These are phyloP conservation scores for Ambrosiella beaveri DNA, from an alignment of 2,329 filamentous ascomycete genomes.

Conservation along the genomic window DNA sequence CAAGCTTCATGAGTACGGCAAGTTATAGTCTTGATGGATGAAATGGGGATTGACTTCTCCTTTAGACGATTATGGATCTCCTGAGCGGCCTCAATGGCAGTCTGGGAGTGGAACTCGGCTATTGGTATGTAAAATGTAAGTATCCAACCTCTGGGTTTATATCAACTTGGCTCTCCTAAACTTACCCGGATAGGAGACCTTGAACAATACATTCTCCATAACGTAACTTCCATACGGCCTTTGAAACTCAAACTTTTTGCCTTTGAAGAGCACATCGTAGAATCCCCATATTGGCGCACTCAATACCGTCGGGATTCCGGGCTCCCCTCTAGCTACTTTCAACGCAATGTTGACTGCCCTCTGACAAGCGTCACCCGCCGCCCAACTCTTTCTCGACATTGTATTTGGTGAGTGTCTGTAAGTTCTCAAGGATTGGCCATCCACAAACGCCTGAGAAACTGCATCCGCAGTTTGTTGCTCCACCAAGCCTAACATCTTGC, in stretches of 20 bases:
- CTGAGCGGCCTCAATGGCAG: constrained; percentile 85
- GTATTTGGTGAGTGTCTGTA: constrained; percentile 97
- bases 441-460: constrained; percentile 92
- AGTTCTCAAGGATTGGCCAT: constrained; percentile 87
- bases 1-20: constrained; percentile 97
- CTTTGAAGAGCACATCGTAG: constrained; percentile 96
- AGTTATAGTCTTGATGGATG: constrained; percentile 81
- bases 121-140: constrained; percentile 12
- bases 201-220: constrained; percentile 99
- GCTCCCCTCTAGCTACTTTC: constrained; percentile 82
- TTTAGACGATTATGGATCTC: constrained; percentile 73
- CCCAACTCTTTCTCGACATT: constrained; percentile 99
- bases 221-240: constrained; percentile 94
- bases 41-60: constrained; percentile 71
- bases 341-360: constrained; percentile 80
- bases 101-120: constrained; percentile 97
- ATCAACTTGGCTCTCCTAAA: constrained; percentile 10
- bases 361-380: constrained; percentile 94
- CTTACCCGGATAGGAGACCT: constrained; percentile 91
- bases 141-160: not conserved
- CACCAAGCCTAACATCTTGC: constrained; percentile 80
- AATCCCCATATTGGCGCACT: constrained; percentile 92
- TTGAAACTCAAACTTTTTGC: constrained; percentile 92
- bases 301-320: constrained; percentile 79
- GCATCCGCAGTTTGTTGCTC: constrained; percentile 89